Evolutionary conservation across 768 basidiomycete species (phyloP), one percentile per base, ranked within the genome.

Genomic region (Chalciporus chontae): DNA sequence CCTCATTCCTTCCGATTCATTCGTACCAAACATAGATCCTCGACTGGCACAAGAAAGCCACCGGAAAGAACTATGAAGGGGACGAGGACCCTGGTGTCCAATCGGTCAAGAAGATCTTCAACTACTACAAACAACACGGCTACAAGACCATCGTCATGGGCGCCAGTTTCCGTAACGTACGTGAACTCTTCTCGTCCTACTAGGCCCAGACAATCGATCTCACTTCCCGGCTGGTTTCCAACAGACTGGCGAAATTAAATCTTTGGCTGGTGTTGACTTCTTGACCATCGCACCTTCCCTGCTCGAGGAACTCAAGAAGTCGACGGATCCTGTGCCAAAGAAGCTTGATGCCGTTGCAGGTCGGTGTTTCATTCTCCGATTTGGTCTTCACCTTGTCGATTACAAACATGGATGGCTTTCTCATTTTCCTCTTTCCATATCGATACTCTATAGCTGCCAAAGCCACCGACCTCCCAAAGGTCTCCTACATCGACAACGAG

Each of bases 91-190:
- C 95, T 10, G 95, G 96, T 77, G 96, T 99, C 61, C 71, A 84
- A 70, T 94, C 90, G 37, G 96, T 99, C 55, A 87, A 90, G 77
- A 88, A 80, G 73, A 99, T 99, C 77, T 99, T 87, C 84, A 90
- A 95, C 79, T 98, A 94, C 73, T 99, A 99, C 84, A 98, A 97
- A 81, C 94, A 96, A 69, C 83, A 98, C 74, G 80, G 81, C 52
- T 98, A 99, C 83, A 91, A 94, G 65, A 99, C 96, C 61, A 97
- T 99, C 72, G 95, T 98, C 70, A 97, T 98, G 96, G 96, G 95
- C 67, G 96, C 96, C 52, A 95, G 93, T 27, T 97, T 99, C 94
- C 90, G 96, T 68, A 98, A 97, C 78, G 86, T 94, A 60, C 50
- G 87, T 75, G 3, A 15, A 45, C 42, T 37, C 14, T 47, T 19